A percentile compares a stretch with the other conserved stretches of the same genome.
Conservation (phyloP, 2,329 filamentous ascomycete genomes). For the Dactylellina leptospora region DNA sequence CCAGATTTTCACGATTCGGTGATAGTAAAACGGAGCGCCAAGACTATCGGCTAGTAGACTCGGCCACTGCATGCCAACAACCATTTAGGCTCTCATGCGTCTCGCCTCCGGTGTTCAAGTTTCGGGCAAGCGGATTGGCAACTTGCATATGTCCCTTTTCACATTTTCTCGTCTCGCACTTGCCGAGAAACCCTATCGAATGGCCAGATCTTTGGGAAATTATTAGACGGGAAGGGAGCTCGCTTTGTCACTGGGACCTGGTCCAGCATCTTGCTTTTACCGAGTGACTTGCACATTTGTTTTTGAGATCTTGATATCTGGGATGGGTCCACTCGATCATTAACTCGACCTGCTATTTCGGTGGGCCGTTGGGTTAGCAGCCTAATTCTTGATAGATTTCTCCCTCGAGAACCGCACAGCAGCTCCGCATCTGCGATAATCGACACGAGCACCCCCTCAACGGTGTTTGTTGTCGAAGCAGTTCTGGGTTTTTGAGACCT, state of each 20-base stretch:
- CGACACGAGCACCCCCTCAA: conserved; percentile 29
- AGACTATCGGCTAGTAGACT: conserved; percentile 38
- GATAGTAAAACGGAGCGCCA: too few species aligned
- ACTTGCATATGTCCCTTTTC: conserved; percentile 34
- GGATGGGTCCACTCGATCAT: conserved; percentile 11
- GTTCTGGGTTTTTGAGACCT: neutral
- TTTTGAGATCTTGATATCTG: conserved; percentile 35
- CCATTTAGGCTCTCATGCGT: conserved; percentile 27
- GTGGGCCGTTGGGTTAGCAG: conserved; percentile 27
- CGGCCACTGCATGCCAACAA: conserved; percentile 26
- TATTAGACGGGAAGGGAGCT: conserved; percentile 24
- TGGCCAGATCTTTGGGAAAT: conserved; percentile 49
- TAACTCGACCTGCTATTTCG: conserved; percentile 45
- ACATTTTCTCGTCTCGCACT: conserved; percentile 34
- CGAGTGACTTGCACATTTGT: neutral
- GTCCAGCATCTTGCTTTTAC: neutral
- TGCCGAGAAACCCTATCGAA: conserved; percentile 48
- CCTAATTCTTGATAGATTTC: conserved; percentile 25
- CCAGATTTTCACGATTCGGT: too few species aligned
- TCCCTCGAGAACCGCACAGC: too few species aligned
- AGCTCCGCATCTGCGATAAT: conserved; percentile 17
- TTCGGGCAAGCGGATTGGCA: conserved; percentile 50
- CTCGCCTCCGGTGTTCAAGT: conserved; percentile 51
- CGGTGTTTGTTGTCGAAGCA: neutral
- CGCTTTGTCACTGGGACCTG: conserved; percentile 1